Evolutionary conservation across 768 basidiomycete species (phyloP).

Genomic region (Podaxis sp.): DNA sequence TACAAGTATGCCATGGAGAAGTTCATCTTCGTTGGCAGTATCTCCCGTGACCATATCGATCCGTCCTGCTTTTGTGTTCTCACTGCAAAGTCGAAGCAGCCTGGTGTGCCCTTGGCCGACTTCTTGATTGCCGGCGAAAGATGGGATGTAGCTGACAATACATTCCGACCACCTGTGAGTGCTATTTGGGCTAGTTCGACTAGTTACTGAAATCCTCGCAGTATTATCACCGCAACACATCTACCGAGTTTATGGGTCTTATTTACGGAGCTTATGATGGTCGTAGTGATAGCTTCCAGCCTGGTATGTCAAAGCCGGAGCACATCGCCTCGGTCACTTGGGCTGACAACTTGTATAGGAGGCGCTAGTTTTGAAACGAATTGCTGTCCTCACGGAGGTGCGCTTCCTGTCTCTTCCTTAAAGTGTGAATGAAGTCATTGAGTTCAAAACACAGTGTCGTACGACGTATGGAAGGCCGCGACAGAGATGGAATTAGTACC

Average conservation of each 20-base stretch:
- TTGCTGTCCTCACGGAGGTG: constrained; percentile 66
- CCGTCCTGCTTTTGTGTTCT: constrained; percentile 70
- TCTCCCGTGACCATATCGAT: constrained; percentile 69
- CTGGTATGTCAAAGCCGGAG: constrained; percentile 33
- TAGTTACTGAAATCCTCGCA: constrained; percentile 19
- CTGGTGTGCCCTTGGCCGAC: constrained; percentile 58
- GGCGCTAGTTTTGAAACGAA: constrained; percentile 63
- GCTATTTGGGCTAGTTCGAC: not conserved
- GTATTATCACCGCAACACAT: constrained; percentile 67
- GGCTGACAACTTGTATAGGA: constrained; percentile 21
- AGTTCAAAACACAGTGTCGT: constrained; percentile 44
- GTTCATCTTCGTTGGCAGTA: constrained; percentile 62
- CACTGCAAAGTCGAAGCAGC: constrained; percentile 62
- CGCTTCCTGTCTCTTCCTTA: constrained; percentile 13
- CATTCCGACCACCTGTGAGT: constrained; percentile 61
- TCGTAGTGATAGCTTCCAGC: constrained; percentile 59
- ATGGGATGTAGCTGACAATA: constrained; percentile 61
- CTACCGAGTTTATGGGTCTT: constrained; percentile 66
- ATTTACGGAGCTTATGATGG: constrained; percentile 63
- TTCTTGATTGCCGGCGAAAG: constrained; percentile 64
- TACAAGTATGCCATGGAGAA: constrained; percentile 69
- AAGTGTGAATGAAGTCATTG: not conserved
- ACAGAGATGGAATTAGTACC: constrained; percentile 52
- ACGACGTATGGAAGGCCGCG: constrained; percentile 60
- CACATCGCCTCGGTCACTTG: not conserved